Evolutionary conservation across 768 basidiomycete genomes (phyloP).

Genomic region (Chalciporus sphaerocephalus): DNA sequence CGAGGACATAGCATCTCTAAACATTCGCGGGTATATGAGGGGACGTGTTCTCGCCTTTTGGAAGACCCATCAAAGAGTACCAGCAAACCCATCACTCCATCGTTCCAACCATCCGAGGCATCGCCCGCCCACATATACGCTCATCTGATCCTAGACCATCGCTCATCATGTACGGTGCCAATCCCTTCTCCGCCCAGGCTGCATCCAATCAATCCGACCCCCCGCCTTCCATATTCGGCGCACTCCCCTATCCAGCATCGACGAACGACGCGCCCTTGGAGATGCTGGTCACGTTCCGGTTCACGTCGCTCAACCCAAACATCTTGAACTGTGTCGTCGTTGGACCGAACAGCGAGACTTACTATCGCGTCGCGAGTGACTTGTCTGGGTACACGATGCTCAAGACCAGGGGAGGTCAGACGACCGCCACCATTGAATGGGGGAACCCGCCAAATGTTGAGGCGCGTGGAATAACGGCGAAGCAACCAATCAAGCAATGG

Average conservation of each 20-base stretch:
- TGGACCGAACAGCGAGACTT: slow-evolving; percentile 45
- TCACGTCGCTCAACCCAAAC: slow-evolving; percentile 48
- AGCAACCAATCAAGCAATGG: slow-evolving; percentile 51
- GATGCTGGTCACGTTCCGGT: slow-evolving; percentile 41
- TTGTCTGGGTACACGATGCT: slow-evolving; percentile 52
- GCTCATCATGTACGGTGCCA: slow-evolving; percentile 22
- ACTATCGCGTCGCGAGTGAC: slow-evolving; percentile 50
- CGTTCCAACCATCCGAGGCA: not conserved
- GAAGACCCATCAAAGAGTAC: not conserved
- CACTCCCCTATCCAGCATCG: slow-evolving; percentile 49
- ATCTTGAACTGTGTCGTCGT: slow-evolving; percentile 54
- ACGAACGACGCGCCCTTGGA: slow-evolving; percentile 27
- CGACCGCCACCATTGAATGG: slow-evolving; percentile 59
- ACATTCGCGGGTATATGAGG: not conserved
- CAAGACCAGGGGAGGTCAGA: slow-evolving; percentile 44
- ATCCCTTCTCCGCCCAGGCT: slow-evolving; percentile 29
- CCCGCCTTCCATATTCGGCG: slow-evolving; percentile 57
- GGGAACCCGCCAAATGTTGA: slow-evolving; percentile 45
- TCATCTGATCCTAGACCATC: not conserved
- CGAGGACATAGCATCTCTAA: not conserved
- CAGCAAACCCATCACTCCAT: not conserved
- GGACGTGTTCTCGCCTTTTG: not conserved
- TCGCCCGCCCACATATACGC: not conserved
- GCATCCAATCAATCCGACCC: slow-evolving; percentile 8
- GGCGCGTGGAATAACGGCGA: slow-evolving; percentile 45